Percentiles rank a stretch among this genome's conserved stretches.
phyloP scores from a whole-genome alignment of 768 basidiomycete species.

The Psilocybe subaeruginosa region DNA sequence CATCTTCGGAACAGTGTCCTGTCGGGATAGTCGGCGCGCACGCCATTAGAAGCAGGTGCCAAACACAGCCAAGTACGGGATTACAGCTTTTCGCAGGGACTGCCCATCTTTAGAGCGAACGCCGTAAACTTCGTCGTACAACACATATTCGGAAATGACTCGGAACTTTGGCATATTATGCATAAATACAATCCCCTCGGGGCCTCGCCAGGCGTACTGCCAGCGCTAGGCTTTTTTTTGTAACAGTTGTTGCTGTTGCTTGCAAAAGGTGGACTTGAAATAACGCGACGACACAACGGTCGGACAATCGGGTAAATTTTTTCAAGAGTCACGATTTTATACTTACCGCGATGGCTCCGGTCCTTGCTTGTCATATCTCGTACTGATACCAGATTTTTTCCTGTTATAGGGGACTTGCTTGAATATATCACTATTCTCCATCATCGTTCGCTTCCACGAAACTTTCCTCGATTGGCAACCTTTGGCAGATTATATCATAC shows the following conservation, averaged over 20 bases:
- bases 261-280: no score
- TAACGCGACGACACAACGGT: background rate
- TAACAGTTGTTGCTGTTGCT: no score
- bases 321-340: slow-evolving; percentile 1
- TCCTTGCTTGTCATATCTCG: background rate
- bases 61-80: background rate
- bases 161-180: background rate
- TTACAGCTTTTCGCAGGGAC: background rate
- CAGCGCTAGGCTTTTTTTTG: background rate
- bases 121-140: background rate
- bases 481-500: background rate
- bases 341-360: background rate
- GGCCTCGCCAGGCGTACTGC: background rate
- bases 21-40: background rate
- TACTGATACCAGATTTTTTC: background rate
- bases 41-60: background rate
- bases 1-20: background rate
- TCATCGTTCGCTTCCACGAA: background rate
- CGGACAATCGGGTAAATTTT: slow-evolving; percentile 7
- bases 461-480: background rate
- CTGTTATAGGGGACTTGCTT: background rate
- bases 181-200: background rate
- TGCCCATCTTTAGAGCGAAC: no score
- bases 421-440: background rate
- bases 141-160: slow-evolving; percentile 14